Percentiles rank a stretch among this genome's conserved stretches.
phyloP scores from a whole-genome alignment of 257 asterid genomes.

The Salvia splendens region DNA sequence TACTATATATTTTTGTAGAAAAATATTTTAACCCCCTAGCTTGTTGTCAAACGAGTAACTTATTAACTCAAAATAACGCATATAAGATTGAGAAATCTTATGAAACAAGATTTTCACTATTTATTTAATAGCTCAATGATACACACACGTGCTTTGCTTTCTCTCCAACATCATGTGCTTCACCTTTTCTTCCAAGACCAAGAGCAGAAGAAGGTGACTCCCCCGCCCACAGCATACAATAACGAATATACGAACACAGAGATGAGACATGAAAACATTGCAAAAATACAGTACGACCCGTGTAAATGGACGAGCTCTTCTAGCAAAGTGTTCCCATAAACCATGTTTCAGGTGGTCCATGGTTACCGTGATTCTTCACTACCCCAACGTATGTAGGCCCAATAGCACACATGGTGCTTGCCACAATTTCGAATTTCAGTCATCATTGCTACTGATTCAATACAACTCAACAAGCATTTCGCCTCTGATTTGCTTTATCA shows the following conservation, averaged over 20 bases:
- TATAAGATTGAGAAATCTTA: not conserved
- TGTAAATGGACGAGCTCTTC: not conserved
- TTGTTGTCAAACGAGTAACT: too few species aligned
- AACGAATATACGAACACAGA: not conserved
- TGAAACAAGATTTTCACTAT: too few species aligned
- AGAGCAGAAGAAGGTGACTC: conserved; percentile 9
- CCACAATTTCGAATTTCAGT: conserved; percentile 34
- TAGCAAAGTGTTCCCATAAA: not conserved
- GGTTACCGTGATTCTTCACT: conserved; percentile 29
- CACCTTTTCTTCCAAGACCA: conserved; percentile 18
- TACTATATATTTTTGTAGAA: too few species aligned
- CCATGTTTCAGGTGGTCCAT: conserved; percentile 20
- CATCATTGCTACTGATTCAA: conserved; percentile 49
- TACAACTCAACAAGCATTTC: conserved; percentile 40
- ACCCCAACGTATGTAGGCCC: conserved; percentile 47
- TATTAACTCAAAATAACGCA: too few species aligned
- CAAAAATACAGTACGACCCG: not conserved
- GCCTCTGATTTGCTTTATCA: conserved; percentile 43
- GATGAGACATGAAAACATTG: too few species aligned
- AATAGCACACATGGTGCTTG: conserved; percentile 56
- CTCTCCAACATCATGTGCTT: conserved; percentile 34
- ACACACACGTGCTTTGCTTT: conserved; percentile 34
- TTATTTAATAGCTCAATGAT: not conserved
- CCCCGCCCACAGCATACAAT: not conserved
- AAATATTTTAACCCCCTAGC: too few species aligned